Base-by-base conservation (phyloP, 306 rosid species). In the Erythrophleum fordii region DNA sequence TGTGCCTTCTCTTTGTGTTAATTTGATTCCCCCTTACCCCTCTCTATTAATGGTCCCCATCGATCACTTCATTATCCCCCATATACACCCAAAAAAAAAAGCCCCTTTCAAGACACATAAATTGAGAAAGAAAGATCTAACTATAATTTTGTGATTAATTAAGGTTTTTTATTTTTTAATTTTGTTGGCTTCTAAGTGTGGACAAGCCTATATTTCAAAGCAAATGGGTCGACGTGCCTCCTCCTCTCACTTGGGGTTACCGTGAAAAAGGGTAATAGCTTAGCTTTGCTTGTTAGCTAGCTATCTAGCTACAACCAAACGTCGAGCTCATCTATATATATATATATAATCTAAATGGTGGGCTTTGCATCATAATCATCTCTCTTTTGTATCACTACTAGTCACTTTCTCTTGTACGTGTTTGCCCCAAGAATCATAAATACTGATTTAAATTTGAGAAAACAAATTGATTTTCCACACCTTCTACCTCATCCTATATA, bases 31-130 rank as follows among this genome's bases (percentile, higher is more conserved):
- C 34, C 34, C 2, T 31, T 4, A 31, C 34, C 4, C 4, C 34
- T 31, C 34, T 37, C 13, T 42, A 8, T 9, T 42, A 83, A 76
- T n/a, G 95, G 91, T 87, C 91, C 95, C 90, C 83, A 45, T n/a
- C 25, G 23, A 17, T 79, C 13, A 61, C 16, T 25, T 68, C 75
- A 77, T 79, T 39, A 73, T 75, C 81, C 58, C 75, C 83, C 14
- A 10, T 45, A 83, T 59, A 16, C 14, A 48, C 10, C 46, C 64
- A 81, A 69, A 85, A 80, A 66, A n/a, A n/a, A n/a, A n/a, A n/a
- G n/a, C n/a, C 67, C 42, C 51, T 29, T 28, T 48, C 20, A 14
- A 3, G 6, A 16, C 18, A 48, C 18, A 13, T 4, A 4, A 48
- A 62, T 51, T 4, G 18, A 78, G 69, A 72, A 31, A 72, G 46